These are phyloP conservation scores for Trichoderma polysporum DNA, from an alignment of 2,329 filamentous ascomycete genomes.

Conservation along the genomic window DNA sequence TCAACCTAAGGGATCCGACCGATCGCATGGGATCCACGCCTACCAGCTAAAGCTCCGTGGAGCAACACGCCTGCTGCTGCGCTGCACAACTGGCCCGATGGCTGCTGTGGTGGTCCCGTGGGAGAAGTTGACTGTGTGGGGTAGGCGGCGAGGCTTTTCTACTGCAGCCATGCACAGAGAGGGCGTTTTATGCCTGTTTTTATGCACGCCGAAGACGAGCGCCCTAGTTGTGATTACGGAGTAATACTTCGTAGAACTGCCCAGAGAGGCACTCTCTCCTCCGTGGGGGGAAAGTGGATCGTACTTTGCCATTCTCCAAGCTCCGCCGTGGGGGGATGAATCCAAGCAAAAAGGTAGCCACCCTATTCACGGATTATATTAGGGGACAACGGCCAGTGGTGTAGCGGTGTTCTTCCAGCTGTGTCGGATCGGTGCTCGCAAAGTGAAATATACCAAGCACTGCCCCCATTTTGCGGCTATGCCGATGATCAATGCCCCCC, in stretches of 20 bases:
- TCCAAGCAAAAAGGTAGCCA: not conserved
- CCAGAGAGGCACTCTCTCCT: not conserved
- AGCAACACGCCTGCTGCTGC: constrained; percentile 7
- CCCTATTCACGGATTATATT: not conserved
- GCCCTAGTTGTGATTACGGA: not conserved
- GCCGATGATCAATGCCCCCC: not conserved
- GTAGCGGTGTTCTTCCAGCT: not conserved
- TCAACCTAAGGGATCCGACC: constrained; percentile 18
- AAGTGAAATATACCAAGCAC: not conserved
- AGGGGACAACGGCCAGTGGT: constrained; percentile 1
- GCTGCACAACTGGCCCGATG: constrained; percentile 14
- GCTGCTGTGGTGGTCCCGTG: constrained; percentile 17
- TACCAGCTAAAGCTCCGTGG: constrained; percentile 19
- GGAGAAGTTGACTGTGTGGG: constrained; percentile 17
- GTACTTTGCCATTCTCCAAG: not conserved
- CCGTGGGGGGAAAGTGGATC: constrained; percentile 19
- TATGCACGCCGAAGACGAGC: not conserved
- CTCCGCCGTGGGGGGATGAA: constrained; percentile 19
- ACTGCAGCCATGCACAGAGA: not conserved
- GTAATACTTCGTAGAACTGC: not conserved
- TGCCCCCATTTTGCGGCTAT: not conserved
- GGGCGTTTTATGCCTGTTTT: constrained; percentile 6
- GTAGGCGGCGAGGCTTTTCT: constrained; percentile 8
- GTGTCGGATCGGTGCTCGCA: not conserved
- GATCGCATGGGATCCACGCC: constrained; percentile 22